Conservation (phyloP, 805 yeast species). For the Vanderwaltozyma verrucispora region DNA sequence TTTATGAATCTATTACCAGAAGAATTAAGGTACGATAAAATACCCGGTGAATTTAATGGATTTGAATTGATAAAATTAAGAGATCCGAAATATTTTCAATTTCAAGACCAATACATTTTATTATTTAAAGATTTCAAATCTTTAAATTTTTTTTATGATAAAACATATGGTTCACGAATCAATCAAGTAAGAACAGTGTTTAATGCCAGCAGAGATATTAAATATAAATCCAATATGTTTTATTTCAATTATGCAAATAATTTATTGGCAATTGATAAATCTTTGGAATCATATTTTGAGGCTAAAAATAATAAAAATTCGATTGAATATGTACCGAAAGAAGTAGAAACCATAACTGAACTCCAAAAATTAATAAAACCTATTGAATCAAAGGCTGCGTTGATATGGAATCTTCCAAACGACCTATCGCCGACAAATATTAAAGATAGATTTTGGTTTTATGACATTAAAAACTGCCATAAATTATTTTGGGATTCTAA, state of each 20-base stretch:
- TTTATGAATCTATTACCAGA: constrained; percentile 13
- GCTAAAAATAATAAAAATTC: background rate
- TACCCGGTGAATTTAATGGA: background rate
- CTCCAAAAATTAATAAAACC: constrained; percentile 4
- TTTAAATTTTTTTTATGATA: constrained; percentile 8
- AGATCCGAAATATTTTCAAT: constrained; percentile 24
- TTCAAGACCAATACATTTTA: constrained; percentile 19
- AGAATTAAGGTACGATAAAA: constrained; percentile 1
- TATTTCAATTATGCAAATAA: constrained; percentile 5
- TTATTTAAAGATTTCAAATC: constrained; percentile 12
- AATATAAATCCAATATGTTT: background rate
- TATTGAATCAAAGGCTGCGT: constrained; percentile 15
- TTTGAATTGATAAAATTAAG: constrained; percentile 16
- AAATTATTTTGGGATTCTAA: constrained; percentile 18
- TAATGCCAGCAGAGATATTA: constrained; percentile 1
- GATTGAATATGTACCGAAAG: background rate
- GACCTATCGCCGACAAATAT: constrained; percentile 10
- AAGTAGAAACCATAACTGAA: background rate
- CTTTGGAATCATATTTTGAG: constrained; percentile 10
- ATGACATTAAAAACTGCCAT: constrained; percentile 22
- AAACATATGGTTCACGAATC: constrained; percentile 9
- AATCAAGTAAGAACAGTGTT: constrained; percentile 16
- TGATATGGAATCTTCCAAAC: constrained; percentile 25
- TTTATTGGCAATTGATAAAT: constrained; percentile 16
- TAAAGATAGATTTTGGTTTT: constrained; percentile 22